Evolutionary conservation across 768 basidiomycete genomes (phyloP).

Genomic region (Dacryopinax spathularia): DNA sequence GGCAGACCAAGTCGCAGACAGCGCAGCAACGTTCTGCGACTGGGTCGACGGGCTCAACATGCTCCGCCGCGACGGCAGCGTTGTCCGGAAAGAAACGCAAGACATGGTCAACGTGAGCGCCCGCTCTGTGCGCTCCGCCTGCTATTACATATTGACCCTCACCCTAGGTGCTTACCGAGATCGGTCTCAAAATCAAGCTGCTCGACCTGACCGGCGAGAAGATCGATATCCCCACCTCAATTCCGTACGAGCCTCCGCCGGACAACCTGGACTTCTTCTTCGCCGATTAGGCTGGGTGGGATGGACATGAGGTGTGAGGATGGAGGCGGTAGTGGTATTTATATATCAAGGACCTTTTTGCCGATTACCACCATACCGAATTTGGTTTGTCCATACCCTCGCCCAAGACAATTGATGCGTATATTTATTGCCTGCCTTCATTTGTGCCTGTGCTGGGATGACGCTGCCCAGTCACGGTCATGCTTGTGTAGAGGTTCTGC

Average conservation of each 20-base stretch:
- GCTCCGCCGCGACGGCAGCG: conserved; percentile 66
- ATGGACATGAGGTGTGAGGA: no score
- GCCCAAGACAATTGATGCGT: no score
- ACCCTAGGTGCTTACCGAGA: conserved; percentile 63
- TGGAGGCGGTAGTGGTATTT: no score
- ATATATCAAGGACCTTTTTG: no score
- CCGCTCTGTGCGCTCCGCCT: no score
- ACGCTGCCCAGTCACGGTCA: no score
- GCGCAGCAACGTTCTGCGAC: conserved; percentile 72
- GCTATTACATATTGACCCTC: not conserved
- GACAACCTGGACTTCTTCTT: conserved; percentile 74
- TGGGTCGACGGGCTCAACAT: conserved; percentile 91
- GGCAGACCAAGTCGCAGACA: conserved; percentile 65
- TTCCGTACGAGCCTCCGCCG: conserved; percentile 66
- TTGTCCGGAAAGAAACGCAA: conserved; percentile 70
- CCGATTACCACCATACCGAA: no score
- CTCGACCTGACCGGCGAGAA: conserved; percentile 79
- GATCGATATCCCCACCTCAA: conserved; percentile 73
- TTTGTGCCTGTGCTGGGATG: no score
- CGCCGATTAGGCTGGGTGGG: conserved; percentile 42
- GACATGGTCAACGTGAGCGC: conserved; percentile 41
- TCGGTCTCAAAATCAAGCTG: conserved; percentile 81
- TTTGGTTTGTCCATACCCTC: no score
- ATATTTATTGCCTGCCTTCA: no score
- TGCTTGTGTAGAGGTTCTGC: no score